phyloP scores from a whole-genome alignment of 805 yeast genomes.

The Teunomyces kruisii region DNA sequence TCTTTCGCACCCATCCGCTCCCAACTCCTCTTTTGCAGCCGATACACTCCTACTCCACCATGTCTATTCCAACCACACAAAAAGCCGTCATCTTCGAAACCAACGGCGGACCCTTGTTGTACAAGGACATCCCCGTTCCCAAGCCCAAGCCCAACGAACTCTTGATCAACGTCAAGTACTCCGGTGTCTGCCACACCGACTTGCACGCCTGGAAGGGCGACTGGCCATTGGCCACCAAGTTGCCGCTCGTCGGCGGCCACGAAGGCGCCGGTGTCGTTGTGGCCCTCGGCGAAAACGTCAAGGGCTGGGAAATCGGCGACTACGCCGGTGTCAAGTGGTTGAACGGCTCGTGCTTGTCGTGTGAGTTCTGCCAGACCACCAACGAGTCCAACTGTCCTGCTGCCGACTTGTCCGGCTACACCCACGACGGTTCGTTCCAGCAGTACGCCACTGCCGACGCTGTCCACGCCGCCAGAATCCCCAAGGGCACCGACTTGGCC shows the following conservation, averaged over 20 bases:
- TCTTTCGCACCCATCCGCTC: neutral
- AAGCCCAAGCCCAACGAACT: slow-evolving; percentile 74
- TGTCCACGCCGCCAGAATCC: slow-evolving; percentile 79
- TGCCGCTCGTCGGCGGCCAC: slow-evolving; percentile 84
- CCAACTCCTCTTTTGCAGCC: neutral
- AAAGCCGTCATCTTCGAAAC: slow-evolving; percentile 70
- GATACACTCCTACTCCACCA: neutral
- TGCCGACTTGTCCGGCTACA: slow-evolving; percentile 74
- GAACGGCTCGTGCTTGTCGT: slow-evolving; percentile 71
- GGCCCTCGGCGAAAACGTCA: slow-evolving; percentile 68
- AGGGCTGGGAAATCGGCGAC: slow-evolving; percentile 75
- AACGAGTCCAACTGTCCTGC: slow-evolving; percentile 69
- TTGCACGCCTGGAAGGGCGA: slow-evolving; percentile 94
- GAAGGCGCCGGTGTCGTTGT: slow-evolving; percentile 90
- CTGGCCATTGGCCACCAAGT: slow-evolving; percentile 77
- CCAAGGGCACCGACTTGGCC: slow-evolving; percentile 72
- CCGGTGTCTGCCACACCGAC: slow-evolving; percentile 94
- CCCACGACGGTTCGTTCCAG: slow-evolving; percentile 89
- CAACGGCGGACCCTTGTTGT: slow-evolving; percentile 60
- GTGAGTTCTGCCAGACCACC: slow-evolving; percentile 71
- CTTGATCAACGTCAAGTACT: slow-evolving; percentile 76
- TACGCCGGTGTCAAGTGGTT: slow-evolving; percentile 84
- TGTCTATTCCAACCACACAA: slow-evolving; percentile 59
- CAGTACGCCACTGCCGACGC: slow-evolving; percentile 89
- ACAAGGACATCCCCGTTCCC: slow-evolving; percentile 76